Evolutionary conservation across 768 basidiomycete genomes (phyloP), one percentile per base, ranked within the genome.

Genomic region (Arthromyces matolae): DNA sequence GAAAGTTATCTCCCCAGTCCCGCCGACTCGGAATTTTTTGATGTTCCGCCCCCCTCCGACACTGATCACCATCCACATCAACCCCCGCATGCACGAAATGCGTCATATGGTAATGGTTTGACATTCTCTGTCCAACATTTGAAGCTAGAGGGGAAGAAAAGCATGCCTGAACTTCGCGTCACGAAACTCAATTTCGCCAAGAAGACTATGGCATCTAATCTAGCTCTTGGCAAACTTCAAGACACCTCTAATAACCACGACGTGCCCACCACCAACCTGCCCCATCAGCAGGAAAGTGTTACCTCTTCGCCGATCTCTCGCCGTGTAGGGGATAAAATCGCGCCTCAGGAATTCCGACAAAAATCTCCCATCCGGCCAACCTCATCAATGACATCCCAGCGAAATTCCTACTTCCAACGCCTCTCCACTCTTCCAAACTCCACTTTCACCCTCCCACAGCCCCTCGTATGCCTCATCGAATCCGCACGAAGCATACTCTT

Each of bases 371-470:
- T 69, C 3, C 72, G 69, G 34, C 65, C 73, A 1, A 70, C 77
- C 3, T 78, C 80, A 16, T 74, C 82, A 4, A 81, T 88, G 66
- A 83, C 91, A 33, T 77, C 80, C 3, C 90, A 94, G 60, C 81
- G 89, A 19, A 88, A 92, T 59, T 89, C 91, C 1, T 98, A 99
- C 67, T 99, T 99, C 69, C 85, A 86, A 29, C 83, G 93, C n/a
- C 73, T 95, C 19, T 93, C 92, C 2, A 82, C 84, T 25, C 69
- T 92, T 4, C 86, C 87, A 1, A 68, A 81, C 25, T 76, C 82
- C 16, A 80, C 78, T 55, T n/a, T n/a, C n/a, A 74, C 82, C 16
- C 77, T 96, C 8, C 89, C 94, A 0, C 69, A 75, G 13, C 68
- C 86, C 12, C 71, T 98, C 7, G 67, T 83, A 18, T 73, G 73